Conservation (phyloP, 192 early-diverging fungal species). For the Globomyces pollinis-pini region DNA sequence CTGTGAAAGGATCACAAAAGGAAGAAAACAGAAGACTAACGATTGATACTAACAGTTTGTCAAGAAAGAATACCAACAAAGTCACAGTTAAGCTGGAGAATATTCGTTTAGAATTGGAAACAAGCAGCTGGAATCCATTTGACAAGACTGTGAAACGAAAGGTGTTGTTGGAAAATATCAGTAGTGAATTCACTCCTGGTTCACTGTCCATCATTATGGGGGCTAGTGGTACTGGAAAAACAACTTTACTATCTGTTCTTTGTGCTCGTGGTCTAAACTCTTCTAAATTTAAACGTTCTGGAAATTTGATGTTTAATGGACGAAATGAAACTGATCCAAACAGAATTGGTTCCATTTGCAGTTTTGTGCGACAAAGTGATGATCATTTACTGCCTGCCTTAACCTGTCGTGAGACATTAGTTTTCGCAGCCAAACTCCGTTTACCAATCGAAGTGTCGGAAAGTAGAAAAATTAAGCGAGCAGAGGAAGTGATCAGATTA, state of each 20-base stretch:
- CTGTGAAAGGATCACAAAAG: not conserved
- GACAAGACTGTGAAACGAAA: conserved; percentile 5
- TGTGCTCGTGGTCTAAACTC: conserved; percentile 26
- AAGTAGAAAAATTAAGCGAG: conserved; percentile 57
- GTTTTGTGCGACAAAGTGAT: conserved; percentile 28
- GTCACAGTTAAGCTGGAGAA: not conserved
- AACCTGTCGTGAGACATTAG: conserved; percentile 73
- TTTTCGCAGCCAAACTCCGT: conserved; percentile 67
- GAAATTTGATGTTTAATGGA: conserved; percentile 25
- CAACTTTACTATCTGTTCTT: not conserved
- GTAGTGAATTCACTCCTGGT: conserved; percentile 18
- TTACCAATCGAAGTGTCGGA: conserved; percentile 49
- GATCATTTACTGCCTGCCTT: conserved; percentile 18
- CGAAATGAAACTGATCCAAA: conserved; percentile 8
- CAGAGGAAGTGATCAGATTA: too few relatives aligned
- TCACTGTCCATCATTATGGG: conserved; percentile 41
- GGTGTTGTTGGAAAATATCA: conserved; percentile 24
- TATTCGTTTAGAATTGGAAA: conserved; percentile 2
- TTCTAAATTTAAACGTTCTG: too few relatives aligned
- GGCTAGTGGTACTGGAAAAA: conserved; percentile 4
- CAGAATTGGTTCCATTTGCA: conserved; percentile 29
- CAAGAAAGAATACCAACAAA: too few relatives aligned
- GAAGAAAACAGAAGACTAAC: not conserved
- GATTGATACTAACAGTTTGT: too few relatives aligned
- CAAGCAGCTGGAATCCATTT: too few relatives aligned